Evolutionary conservation across 1,139 yeast species (phyloP), one percentile per base, ranked within the genome.

Genomic region (Eremothecium gossypii): DNA sequence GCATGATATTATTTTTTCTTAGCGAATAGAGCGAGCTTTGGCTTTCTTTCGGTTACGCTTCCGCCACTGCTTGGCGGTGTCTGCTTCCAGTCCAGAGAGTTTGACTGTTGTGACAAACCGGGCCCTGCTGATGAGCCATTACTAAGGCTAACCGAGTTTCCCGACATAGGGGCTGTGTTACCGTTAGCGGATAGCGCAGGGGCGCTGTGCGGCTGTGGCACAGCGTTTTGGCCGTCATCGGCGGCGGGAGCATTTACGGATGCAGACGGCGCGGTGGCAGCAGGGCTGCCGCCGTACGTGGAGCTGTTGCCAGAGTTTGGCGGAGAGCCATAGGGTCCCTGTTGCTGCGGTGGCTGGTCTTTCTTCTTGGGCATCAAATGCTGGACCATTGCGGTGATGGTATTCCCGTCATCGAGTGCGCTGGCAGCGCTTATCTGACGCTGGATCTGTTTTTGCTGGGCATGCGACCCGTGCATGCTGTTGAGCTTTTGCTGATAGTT

Each of bases 21-120:
- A 31, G 54, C 51, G 38, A 58, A 56, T 17, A 55, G 44, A 11
- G 59, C 57, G 44, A 58, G 56, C 40, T 53, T 56, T 3, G 29
- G 8, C 29, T 23, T 34, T 14, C 29, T 34, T 4, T 34, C 37
- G 8, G n/a, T 29, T 10, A 14, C 4, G 29, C 37, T 29, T n/a
- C 31, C 30, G 17, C 33, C 27, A 35, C 40, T 36, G 30, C 40
- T 37, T 37, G 37, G 40, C 8, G 36, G 37, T 4, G 37, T 34
- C n/a, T 14, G 12, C 35, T 32, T 32, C 12, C 35, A n/a, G 14
- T 32, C 45, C n/a, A 7, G 31, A n/a, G 31, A 17, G 23, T 17
- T 17, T 6, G 23, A 17, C 23, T 29, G 31, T 29, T 29, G 31
- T 29, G 11, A n/a, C 4, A 12, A 6, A 5, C 13, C 13, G 31